Conservation (phyloP, 257 asterid genomes). For the Nicotiana obtusifolia region DNA sequence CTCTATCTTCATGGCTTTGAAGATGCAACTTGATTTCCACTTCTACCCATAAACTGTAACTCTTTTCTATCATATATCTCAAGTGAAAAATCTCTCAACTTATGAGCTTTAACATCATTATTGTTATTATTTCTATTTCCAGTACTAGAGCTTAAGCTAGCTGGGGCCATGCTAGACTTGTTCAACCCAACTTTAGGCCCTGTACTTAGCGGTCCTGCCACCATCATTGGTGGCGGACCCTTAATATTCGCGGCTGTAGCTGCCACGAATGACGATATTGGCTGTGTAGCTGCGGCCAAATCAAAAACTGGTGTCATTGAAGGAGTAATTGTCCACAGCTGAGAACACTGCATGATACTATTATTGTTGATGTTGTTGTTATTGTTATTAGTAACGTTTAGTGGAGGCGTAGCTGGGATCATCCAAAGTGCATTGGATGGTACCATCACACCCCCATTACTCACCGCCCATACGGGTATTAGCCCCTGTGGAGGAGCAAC, state of each 20-base stretch:
- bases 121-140: background rate
- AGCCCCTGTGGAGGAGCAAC: background rate
- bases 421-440: constrained; percentile 13
- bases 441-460: background rate
- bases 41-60: background rate
- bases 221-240: background rate
- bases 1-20: background rate
- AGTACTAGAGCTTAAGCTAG: background rate
- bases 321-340: background rate
- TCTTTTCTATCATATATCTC: constrained; percentile 11
- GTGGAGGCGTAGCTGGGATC: background rate
- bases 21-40: background rate
- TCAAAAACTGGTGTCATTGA: background rate
- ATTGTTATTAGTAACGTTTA: background rate
- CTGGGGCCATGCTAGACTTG: constrained; percentile 7
- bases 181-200: background rate
- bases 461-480: background rate
- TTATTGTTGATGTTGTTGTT: background rate
- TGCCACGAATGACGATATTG: background rate
- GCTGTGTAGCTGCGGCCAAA: background rate
- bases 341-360: background rate
- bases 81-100: constrained; percentile 10
- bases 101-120: background rate
- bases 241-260: background rate
- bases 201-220: background rate